These are phyloP conservation scores for Vitis labrusca DNA, from an alignment of 164 flowering plant genomes.

Conservation along the genomic window DNA sequence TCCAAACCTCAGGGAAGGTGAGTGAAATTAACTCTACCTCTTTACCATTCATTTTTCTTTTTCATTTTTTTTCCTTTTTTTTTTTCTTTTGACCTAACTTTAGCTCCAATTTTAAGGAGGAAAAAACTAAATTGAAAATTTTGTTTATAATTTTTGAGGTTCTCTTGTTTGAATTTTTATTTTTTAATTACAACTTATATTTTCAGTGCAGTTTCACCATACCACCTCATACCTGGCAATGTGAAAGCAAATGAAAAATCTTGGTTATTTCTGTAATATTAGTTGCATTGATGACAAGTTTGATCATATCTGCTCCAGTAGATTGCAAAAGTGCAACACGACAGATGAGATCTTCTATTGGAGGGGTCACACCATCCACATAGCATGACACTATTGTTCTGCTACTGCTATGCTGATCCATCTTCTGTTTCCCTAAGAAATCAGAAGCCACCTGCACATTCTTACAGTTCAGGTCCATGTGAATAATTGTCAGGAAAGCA, in stretches of 20 bases:
- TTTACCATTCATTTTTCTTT: too few species aligned
- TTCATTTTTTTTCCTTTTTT: too few species aligned
- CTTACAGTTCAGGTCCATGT: not conserved
- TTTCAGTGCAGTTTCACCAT: too few species aligned
- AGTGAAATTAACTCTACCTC: too few species aligned
- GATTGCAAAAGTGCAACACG: constrained; percentile 43
- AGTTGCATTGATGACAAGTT: constrained; percentile 34
- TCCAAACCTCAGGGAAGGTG: too few species aligned
- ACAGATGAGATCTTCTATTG: constrained; percentile 25
- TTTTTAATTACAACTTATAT: too few species aligned
- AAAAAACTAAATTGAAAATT: too few species aligned
- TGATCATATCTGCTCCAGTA: constrained; percentile 59
- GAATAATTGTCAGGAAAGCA: not conserved
- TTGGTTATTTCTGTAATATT: constrained; percentile 47
- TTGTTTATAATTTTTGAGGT: too few species aligned
- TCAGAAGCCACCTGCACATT: constrained; percentile 45
- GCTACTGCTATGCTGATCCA: constrained; percentile 12
- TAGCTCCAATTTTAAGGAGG: too few species aligned
- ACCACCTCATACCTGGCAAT: constrained; percentile 37
- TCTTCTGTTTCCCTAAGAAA: constrained; percentile 11
- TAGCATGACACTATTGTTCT: constrained; percentile 42
- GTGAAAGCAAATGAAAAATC: constrained; percentile 45
- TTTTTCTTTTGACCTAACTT: too few species aligned
- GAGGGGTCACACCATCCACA: constrained; percentile 20
- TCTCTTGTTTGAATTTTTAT: too few species aligned